Evolutionary conservation across 805 yeast species (phyloP).

Genomic region (Citeromyces matritensis): DNA sequence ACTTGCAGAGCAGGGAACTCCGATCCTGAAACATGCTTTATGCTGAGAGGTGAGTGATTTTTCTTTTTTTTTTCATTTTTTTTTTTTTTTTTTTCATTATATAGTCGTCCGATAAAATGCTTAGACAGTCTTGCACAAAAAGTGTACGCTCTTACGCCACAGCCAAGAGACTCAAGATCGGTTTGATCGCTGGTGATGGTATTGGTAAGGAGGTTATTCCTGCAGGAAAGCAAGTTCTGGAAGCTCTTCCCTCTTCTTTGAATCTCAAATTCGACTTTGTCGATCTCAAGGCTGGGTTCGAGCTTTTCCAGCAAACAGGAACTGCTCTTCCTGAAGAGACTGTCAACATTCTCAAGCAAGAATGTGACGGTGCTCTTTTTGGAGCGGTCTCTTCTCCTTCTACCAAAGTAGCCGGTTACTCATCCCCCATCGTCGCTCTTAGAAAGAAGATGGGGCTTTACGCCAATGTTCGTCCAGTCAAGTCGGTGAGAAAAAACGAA

Average conservation of each 20-base stretch:
- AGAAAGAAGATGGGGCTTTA: slow-evolving; percentile 89
- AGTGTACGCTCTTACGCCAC: slow-evolving; percentile 10
- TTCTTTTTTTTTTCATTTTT: too few species aligned
- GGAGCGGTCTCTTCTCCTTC: slow-evolving; percentile 97
- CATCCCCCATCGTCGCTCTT: slow-evolving; percentile 97
- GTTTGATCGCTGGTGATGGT: slow-evolving; percentile 95
- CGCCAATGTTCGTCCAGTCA: slow-evolving; percentile 97
- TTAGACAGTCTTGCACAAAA: too few species aligned
- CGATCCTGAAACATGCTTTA: too few species aligned
- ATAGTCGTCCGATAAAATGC: too few species aligned
- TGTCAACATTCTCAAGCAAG: slow-evolving; percentile 54
- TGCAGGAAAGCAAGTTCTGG: slow-evolving; percentile 81
- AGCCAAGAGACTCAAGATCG: slow-evolving; percentile 36
- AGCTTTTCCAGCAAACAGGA: slow-evolving; percentile 88
- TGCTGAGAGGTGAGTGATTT: too few species aligned
- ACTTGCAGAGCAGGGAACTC: slow-evolving; percentile 29
- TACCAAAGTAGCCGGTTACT: slow-evolving; percentile 87
- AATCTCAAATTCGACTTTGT: slow-evolving; percentile 77
- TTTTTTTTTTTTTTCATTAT: too few species aligned
- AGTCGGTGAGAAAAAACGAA: slow-evolving; percentile 74
- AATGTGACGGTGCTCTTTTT: slow-evolving; percentile 94
- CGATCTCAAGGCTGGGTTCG: slow-evolving; percentile 87
- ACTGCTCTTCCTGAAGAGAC: slow-evolving; percentile 92
- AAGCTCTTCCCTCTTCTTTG: slow-evolving; percentile 62
- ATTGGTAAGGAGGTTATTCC: slow-evolving; percentile 97